phyloP scores from a whole-genome alignment of 225 moss, liverwort and hornwort species.

The Marchantia polymorpha region DNA sequence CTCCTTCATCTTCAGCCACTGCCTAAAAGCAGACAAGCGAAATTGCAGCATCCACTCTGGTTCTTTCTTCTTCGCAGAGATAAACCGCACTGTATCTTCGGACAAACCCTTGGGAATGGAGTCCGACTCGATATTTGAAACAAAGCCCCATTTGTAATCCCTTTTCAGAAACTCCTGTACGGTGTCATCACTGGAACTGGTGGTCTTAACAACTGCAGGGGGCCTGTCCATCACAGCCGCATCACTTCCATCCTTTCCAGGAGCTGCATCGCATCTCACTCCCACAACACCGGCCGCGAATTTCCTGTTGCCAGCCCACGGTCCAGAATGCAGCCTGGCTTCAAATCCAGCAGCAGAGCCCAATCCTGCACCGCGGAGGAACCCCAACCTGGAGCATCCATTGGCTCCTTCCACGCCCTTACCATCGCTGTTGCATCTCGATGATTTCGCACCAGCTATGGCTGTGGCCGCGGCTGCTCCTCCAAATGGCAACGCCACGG shows the following conservation, averaged over 20 bases:
- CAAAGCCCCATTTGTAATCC: constrained; percentile 96
- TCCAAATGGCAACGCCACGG: constrained; percentile 46
- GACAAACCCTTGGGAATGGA: constrained; percentile 95
- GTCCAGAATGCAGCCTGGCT: neutral
- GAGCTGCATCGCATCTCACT: constrained; percentile 39
- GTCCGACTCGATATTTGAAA: constrained; percentile 85
- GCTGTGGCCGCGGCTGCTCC: constrained; percentile 34
- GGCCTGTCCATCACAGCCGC: constrained; percentile 39
- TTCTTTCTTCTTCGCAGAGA: constrained; percentile 91
- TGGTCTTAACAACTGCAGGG: constrained; percentile 16
- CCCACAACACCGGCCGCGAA: neutral
- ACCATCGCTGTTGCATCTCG: constrained; percentile 24
- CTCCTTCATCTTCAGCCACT: constrained; percentile 94
- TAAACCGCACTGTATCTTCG: constrained; percentile 76
- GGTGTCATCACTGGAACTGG: constrained; percentile 66
- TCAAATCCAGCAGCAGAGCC: constrained; percentile 2
- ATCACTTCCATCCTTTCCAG: constrained; percentile 30
- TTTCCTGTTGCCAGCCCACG: neutral
- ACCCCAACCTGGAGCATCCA: constrained; percentile 19
- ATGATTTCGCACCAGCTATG: constrained; percentile 31
- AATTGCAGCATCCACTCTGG: constrained; percentile 96
- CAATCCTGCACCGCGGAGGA: constrained; percentile 13
- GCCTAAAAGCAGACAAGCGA: constrained; percentile 81
- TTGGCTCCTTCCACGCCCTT: constrained; percentile 25
- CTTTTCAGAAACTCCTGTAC: constrained; percentile 85